These are phyloP conservation scores for Tilletia indica DNA, from an alignment of 1,284 basidiomycete genomes.

Conservation along the genomic window DNA sequence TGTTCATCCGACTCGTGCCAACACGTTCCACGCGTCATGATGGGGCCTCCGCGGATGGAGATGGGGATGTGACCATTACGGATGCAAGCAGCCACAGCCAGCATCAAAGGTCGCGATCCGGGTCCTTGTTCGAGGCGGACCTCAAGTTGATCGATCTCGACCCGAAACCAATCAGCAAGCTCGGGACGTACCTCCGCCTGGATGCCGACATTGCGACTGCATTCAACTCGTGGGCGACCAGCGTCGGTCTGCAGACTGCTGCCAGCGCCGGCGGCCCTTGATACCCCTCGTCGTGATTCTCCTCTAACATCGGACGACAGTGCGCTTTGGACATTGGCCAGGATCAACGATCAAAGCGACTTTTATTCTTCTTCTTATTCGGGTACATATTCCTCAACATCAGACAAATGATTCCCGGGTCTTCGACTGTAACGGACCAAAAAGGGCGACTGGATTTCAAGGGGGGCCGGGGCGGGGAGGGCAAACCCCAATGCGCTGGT, in stretches of 20 bases:
- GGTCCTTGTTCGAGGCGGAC: not conserved
- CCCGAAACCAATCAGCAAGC: slow-evolving; percentile 69
- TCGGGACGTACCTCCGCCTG: slow-evolving; percentile 71
- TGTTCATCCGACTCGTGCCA: slow-evolving; percentile 65
- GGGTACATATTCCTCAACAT: too few species aligned
- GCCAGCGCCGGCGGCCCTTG: too few species aligned
- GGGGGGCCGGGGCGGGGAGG: too few species aligned
- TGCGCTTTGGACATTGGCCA: too few species aligned
- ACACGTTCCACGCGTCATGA: not conserved
- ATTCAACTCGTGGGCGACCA: slow-evolving; percentile 24
- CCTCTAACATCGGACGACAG: too few species aligned
- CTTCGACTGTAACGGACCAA: too few species aligned
- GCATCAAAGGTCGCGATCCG: not conserved
- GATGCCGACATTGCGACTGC: slow-evolving; percentile 60
- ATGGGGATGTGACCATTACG: slow-evolving; percentile 9
- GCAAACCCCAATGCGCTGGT: too few species aligned
- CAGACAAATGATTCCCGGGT: too few species aligned
- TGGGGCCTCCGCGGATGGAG: not conserved
- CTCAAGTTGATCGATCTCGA: slow-evolving; percentile 70
- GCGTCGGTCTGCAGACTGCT: not conserved
- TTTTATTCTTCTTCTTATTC: too few species aligned
- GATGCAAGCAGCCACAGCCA: not conserved
- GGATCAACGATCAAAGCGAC: too few species aligned
- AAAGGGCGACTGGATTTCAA: too few species aligned
- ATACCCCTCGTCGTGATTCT: too few species aligned